Conservation (phyloP, 306 rosid genomes). For the Lupinus albus region DNA sequence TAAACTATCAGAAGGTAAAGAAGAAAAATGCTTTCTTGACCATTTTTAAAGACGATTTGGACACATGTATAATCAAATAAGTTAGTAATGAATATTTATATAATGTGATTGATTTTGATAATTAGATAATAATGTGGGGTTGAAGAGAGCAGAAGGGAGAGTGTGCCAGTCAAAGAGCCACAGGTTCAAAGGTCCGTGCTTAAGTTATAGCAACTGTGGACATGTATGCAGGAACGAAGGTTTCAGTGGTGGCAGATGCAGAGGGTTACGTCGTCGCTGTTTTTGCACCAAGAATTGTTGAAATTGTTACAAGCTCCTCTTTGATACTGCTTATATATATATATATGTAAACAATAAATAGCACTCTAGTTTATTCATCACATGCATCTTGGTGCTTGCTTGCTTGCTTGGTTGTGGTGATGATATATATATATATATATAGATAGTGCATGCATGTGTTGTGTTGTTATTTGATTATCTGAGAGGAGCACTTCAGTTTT, state of each 20-base stretch:
- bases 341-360: not conserved
- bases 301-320: not conserved
- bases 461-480: too few species aligned
- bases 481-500: too few species aligned
- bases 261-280: conserved; percentile 46
- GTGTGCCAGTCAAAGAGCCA: conserved; percentile 46
- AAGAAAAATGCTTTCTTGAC: too few species aligned
- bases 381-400: not conserved
- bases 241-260: conserved; percentile 44
- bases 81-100: not conserved
- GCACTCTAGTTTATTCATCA: not conserved
- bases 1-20: too few species aligned
- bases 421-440: too few species aligned
- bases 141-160: conserved; percentile 38
- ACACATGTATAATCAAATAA: too few species aligned
- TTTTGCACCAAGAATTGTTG: conserved; percentile 41
- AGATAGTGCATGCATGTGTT: too few species aligned
- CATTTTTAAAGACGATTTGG: too few species aligned
- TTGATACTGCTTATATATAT: not conserved
- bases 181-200: conserved; percentile 35
- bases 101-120: not conserved
- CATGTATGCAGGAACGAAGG: conserved; percentile 45
- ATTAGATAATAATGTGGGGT: not conserved
- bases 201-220: conserved; percentile 39
- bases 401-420: too few species aligned